Evolutionary conservation across 768 basidiomycete genomes (phyloP), one percentile per base, ranked within the genome.

Genomic region (Mycena crocata): DNA sequence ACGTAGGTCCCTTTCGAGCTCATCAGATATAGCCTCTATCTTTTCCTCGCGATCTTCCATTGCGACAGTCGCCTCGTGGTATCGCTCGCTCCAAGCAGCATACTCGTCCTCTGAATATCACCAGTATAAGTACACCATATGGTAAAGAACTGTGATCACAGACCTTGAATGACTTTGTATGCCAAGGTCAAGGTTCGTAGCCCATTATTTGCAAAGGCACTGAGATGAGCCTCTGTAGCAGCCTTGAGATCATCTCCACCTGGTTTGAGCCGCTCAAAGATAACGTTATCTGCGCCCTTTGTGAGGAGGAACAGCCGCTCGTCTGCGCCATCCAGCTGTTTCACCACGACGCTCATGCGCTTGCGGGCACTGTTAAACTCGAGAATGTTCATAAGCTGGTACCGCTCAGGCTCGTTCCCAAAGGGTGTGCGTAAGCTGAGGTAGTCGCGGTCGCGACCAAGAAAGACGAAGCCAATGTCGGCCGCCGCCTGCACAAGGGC

Each of bases 231-330:
- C 78, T 95, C 95, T 17, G 98, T 99, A 66, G 81, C 82, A 48
- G 81, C 80, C 79, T 91, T 94, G 62, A 95, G 76, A 54, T 91
- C 91, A 30, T 87, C 85, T n/a, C 73, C 80, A 13, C 92, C 92
- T 2, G 83, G 74, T 70, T 85, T 90, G 62, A 99, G 80, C 59
- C 96, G 85, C 79, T 99, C 97, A 73, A 98, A 98, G 71, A 99
- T 94, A 74, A 99, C 93, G 72, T 95, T 98, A 79, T 99, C 98
- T 21, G 98, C 98, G 26, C 98, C 98, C 78, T 99, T 99, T 66
- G 85, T 86, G 69, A 99, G 80, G 69, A 93, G 81, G 75, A 96
- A 92, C 40, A 97, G 76, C 67, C 91, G 79, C 51, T 82, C 80
- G 66, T 90, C 90, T 2, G 85, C 83, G 10, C 83, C 87, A 66